Evolutionary conservation across 257 asterid species (phyloP), one percentile per base, ranked within the genome.

Genomic region (Nicotiana otophora): DNA sequence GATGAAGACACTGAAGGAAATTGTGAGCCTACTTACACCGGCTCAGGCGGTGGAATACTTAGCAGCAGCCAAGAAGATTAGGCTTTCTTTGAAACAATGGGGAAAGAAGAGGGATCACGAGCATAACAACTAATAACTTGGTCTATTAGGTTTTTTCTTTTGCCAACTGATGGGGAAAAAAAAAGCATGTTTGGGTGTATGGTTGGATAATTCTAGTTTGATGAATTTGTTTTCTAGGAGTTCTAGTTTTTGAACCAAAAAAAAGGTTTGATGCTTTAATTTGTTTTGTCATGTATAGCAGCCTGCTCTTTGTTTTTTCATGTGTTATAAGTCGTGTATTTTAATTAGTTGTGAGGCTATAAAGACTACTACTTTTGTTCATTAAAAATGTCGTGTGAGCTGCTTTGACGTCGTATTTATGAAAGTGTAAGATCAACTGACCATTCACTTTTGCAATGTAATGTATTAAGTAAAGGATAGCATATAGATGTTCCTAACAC

Each of bases 11-110:
- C 8, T 89, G 81, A 85, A 17, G 86, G 91, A 87, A 80, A 3
- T 91, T 3, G 31, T 88, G 1, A 54, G 36, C 81, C 83, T 92
- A 5, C 84, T 92, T 11, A 80, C 82, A 55, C 97, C 92, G 31
- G 26, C 26, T 81, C 93, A 91, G 83, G 92, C 89, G 10, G 93
- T 87, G 86, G 89, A 87, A 3, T 87, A 88, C 63, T 83, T 91
- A 62, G 89, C 91, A 57, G 91, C 89, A 58, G 84, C 87, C 5
- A 91, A 86, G 85, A 90, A 80, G 68, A 85, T 86, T 6, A 84
- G 84, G 31, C 87, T 90, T 11, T 89, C 90, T 85, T 70, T 88
- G 80, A 85, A 67, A 31, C 85, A 82, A 7, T 91, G 94, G 93
- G 94, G 92, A 57, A 51, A n/a, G 83, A 86, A 86, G 87, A 87